These are phyloP conservation scores for Ogataea angusta DNA, from an alignment of 805 yeast genomes.

Conservation along the genomic window DNA sequence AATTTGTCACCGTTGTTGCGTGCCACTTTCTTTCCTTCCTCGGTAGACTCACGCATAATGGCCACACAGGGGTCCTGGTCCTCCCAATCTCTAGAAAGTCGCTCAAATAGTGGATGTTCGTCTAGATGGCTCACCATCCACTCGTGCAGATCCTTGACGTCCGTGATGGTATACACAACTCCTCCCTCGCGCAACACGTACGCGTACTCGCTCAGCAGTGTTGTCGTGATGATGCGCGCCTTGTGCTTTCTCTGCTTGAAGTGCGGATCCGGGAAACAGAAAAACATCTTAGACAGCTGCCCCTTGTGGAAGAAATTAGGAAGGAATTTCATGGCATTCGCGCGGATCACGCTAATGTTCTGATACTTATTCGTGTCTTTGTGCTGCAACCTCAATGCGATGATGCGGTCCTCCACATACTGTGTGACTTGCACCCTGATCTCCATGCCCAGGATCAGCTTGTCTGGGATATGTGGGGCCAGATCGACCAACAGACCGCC, in stretches of 20 bases:
- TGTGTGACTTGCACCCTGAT: slow-evolving; percentile 97
- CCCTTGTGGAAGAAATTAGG: slow-evolving; percentile 88
- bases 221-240: slow-evolving; percentile 90
- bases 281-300: slow-evolving; percentile 87
- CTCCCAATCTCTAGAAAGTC: slow-evolving; percentile 80
- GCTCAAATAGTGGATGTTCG: slow-evolving; percentile 85
- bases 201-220: slow-evolving; percentile 88
- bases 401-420: slow-evolving; percentile 91
- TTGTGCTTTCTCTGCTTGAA: slow-evolving; percentile 96
- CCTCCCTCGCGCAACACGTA: slow-evolving; percentile 86
- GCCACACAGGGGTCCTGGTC: slow-evolving; percentile 72
- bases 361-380: slow-evolving; percentile 47
- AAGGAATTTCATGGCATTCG: slow-evolving; percentile 94
- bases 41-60: slow-evolving; percentile 90
- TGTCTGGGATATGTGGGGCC: slow-evolving; percentile 72
- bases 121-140: slow-evolving; percentile 96
- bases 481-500: slow-evolving; percentile 86
- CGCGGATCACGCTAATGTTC: slow-evolving; percentile 87
- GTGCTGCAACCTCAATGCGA: slow-evolving; percentile 71
- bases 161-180: slow-evolving; percentile 89
- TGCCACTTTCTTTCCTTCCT: slow-evolving; percentile 95
- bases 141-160: slow-evolving; percentile 84
- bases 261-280: slow-evolving; percentile 99
- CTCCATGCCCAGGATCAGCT: slow-evolving; percentile 89
- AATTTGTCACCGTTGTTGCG: slow-evolving; percentile 86